Evolutionary conservation across 1,284 basidiomycete species (phyloP).

Genomic region (Cryptococcus neoformans): DNA sequence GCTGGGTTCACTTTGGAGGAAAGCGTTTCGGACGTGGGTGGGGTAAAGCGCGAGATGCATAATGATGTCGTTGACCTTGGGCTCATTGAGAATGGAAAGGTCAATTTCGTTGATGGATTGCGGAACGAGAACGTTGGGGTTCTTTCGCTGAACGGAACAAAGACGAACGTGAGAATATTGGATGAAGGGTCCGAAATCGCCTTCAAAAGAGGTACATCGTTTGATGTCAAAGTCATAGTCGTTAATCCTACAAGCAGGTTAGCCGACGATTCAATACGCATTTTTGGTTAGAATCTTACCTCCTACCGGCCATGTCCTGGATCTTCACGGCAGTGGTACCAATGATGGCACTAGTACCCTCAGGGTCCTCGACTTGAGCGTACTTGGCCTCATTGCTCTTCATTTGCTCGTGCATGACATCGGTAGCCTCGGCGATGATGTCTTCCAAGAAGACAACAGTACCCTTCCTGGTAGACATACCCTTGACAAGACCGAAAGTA

Average conservation of each 20-base stretch:
- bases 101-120: constrained; percentile 64
- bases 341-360: constrained; percentile 74
- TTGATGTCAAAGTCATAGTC: constrained; percentile 96
- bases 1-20: constrained; percentile 84
- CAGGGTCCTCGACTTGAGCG: constrained; percentile 81
- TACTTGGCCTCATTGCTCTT: constrained; percentile 92
- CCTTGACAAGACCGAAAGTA: constrained; percentile 88
- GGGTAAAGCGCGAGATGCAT: constrained; percentile 87
- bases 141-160: constrained; percentile 89
- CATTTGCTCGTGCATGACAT: constrained; percentile 98
- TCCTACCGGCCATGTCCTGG: constrained; percentile 94
- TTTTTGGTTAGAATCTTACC: constrained; percentile 53
- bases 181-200: constrained; percentile 90
- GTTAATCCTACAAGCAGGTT: constrained; percentile 65
- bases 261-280: not conserved
- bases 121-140: constrained; percentile 76
- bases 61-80: constrained; percentile 81
- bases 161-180: constrained; percentile 97
- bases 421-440: constrained; percentile 86
- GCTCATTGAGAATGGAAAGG: constrained; percentile 63
- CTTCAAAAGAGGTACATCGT: constrained; percentile 94
- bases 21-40: constrained; percentile 79
- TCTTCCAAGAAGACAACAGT: constrained; percentile 95
- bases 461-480: constrained; percentile 97
- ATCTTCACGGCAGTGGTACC: constrained; percentile 98